Percentiles rank a stretch among this genome's conserved stretches.
phyloP scores from a whole-genome alignment of 2,329 filamentous ascomycete species.

The Ceratocystis lukuohia region DNA sequence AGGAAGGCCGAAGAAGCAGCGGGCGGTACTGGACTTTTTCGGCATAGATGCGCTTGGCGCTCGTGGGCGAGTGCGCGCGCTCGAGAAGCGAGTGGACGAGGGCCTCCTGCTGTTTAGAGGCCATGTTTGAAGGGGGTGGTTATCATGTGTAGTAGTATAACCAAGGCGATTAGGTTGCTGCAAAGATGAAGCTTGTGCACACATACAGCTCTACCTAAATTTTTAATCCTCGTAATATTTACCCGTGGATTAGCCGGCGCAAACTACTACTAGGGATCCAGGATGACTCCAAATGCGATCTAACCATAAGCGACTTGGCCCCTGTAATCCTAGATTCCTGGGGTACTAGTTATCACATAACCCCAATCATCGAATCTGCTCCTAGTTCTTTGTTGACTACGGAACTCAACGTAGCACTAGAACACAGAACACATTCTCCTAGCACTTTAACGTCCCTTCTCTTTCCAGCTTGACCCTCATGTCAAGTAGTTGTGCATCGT shows the following conservation, averaged over 20 bases:
- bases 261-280: background rate
- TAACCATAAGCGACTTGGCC: too few relatives aligned
- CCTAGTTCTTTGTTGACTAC: too few relatives aligned
- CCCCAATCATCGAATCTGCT: too few relatives aligned
- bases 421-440: background rate
- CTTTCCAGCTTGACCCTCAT: too few relatives aligned
- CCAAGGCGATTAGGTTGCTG: background rate
- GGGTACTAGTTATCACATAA: too few relatives aligned
- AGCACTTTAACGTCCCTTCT: background rate
- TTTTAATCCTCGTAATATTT: background rate
- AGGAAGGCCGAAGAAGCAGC: constrained; percentile 63
- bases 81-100: constrained; percentile 53
- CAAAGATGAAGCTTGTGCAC: background rate
- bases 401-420: too few relatives aligned
- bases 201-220: background rate
- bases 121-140: constrained; percentile 24
- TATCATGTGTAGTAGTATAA: background rate
- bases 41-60: constrained; percentile 56
- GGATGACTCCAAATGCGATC: background rate
- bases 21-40: constrained; percentile 76
- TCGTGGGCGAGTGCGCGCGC: constrained; percentile 65
- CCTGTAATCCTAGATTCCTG: too few relatives aligned
- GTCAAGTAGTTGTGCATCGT: too few relatives aligned
- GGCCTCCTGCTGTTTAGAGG: constrained; percentile 20
- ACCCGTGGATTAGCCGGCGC: constrained; percentile 11